Base-by-base conservation (phyloP, 306 rosid genomes). In the Ammopiptanthus mongolicus region DNA sequence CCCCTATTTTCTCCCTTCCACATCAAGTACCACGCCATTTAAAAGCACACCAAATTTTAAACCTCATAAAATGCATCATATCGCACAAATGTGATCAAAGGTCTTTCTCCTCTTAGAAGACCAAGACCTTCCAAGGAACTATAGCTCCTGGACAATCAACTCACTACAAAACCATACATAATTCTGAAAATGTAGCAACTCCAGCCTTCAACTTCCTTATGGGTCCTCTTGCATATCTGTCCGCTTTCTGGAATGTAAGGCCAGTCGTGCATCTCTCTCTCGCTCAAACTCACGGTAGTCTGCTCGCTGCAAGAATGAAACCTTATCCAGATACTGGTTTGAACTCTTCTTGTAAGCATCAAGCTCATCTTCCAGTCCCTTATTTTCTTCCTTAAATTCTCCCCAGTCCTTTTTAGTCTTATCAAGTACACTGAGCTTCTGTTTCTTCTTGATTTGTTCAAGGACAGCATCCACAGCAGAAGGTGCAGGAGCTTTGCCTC, bases 281-380 rank as follows among this genome's bases (percentile, higher is more conserved):
- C 98, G 91, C 81, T 96, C 99, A 33, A 89, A 96, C 79, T 96
- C 99, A 34, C 99, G 89, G 77, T 86, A 96, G 75, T 96, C 99
- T 55, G 99, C 31, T 81, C 98, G 95, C 82, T 92, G 93, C 88
- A 96, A 84, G 83, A 96, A 96, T 18, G 93, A 89, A 64, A 92
- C 97, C 82, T 69, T 90, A 0, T 92, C 98, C 66, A 96, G 88
- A 84, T 96, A 96, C 79, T 96, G 97, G 66, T 96, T 92, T 53
- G 98, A 92, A 83, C 99, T 96, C 90, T 90, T 96, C 82, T 96
- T 96, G 88, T 92, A 96, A 44, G 98, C 93, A 84, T 92, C 99
- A 86, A 96, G 88, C 82, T 96, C 96, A 0, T 82, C 87, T 65
- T 92, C 99, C 84, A 92, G 22, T 28, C 96, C 91, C 75, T 77